A percentile compares a stretch with the other conserved stretches of the same genome.
phyloP scores from a whole-genome alignment of 306 rosid species.

The Dalbergia oliveri region DNA sequence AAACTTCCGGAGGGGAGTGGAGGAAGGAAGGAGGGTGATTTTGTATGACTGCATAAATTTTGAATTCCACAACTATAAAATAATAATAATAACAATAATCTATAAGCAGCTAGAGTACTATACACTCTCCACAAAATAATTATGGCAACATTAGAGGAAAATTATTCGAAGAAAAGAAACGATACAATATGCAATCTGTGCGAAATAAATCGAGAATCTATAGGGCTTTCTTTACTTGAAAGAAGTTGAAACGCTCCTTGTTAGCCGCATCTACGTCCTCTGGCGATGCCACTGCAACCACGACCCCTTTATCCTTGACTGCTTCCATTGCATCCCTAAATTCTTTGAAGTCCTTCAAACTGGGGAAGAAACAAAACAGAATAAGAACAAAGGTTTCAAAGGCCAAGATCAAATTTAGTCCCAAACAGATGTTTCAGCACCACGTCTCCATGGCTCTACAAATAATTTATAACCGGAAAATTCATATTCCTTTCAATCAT shows the following conservation, averaged over 20 bases:
- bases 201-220: slow-evolving; percentile 40
- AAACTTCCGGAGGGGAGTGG: too few relatives aligned
- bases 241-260: slow-evolving; percentile 69
- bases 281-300: slow-evolving; percentile 95
- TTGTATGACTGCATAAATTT: background rate
- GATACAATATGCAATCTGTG: slow-evolving; percentile 3
- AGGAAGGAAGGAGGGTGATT: background rate
- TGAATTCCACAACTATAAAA: background rate
- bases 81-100: background rate
- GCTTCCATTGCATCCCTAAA: slow-evolving; percentile 77
- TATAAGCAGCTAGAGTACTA: background rate
- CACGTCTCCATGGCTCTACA: slow-evolving; percentile 15
- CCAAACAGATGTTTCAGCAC: slow-evolving; percentile 12
- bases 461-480: slow-evolving; percentile 38
- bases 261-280: slow-evolving; percentile 85
- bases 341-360: slow-evolving; percentile 88
- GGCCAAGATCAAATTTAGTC: slow-evolving; percentile 12
- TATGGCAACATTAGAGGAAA: slow-evolving; percentile 8
- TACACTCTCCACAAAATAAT: background rate
- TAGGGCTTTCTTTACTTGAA: slow-evolving; percentile 88
- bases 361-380: slow-evolving; percentile 46
- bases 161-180: background rate
- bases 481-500: slow-evolving; percentile 7
- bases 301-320: slow-evolving; percentile 82
- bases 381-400: slow-evolving; percentile 13